Base-by-base conservation (phyloP, 106 monocot genomes). In the Agapanthus africanus region DNA sequence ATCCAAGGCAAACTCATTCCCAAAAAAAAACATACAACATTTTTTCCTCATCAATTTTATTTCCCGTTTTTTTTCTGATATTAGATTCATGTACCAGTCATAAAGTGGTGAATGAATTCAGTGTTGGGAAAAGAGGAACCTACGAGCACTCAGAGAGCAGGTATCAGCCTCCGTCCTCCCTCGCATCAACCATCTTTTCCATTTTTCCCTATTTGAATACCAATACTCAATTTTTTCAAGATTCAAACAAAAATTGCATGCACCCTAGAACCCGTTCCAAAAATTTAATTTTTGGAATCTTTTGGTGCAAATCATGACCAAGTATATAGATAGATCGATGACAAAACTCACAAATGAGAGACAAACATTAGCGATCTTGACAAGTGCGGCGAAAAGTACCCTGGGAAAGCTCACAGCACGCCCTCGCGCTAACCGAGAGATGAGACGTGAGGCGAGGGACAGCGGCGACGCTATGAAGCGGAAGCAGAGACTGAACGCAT, bases 361-460 rank as follows among this genome's bases (percentile, higher is more conserved):
- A 82, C 54, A 46, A 57, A 59, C 70, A 78, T 73, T 86, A 93
- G 86, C 89, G 89, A 90, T 90, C 93, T 67, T 83, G 86, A 78
- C 92, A 93, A 88, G 85, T 85, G 79, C 85, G 69, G 65, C 73
- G 70, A 59, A 83, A 88, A 77, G 84, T 86, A 93, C 93, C 93
- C 79, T 89, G 89, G 73, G 84, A 94, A 37, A 88, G 82, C 83
- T 90, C 94, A 69, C 90, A 94, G 79, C 85, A 94, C 19, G 94
- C 91, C 49, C 90, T 80, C 60, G 70, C 85, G 73, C 77, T 79
- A 65, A 73, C 78, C 2, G 85, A 85, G n/a, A 91, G 70, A 70
- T 94, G 87, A 15, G 85, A 85, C 23, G 88, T 91, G 22, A 94
- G 88, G 21, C 87, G 76, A 19, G 83, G 54, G 25, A 62, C 59